These are phyloP conservation scores for Silene coronaria DNA, from an alignment of 179 eudicot genomes.

Conservation along the genomic window DNA sequence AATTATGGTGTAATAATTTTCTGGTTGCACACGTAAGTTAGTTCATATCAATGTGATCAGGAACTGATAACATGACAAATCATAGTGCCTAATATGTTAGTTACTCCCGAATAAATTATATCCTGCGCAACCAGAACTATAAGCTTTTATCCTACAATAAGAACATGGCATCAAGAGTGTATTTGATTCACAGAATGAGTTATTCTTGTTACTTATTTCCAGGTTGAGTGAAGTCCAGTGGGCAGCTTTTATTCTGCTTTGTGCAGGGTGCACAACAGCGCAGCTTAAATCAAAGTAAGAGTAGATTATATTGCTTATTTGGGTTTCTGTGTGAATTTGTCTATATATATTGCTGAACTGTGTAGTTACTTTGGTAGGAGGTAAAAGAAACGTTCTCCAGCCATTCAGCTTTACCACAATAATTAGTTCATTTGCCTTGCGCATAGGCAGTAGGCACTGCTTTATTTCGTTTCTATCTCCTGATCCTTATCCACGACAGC, in stretches of 20 bases:
- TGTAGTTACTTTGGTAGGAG: no score
- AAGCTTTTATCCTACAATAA: neutral
- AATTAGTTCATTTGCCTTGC: no score
- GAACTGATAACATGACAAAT: neutral
- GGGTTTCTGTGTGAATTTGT: no score
- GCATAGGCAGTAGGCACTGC: no score
- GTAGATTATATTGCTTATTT: neutral
- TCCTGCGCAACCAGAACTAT: neutral
- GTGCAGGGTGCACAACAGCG: slow-evolving; percentile 99
- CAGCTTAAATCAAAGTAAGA: slow-evolving; percentile 92
- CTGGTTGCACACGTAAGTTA: no score
- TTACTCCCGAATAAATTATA: neutral
- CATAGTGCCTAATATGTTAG: neutral
- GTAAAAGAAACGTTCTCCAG: no score
- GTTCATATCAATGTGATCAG: neutral
- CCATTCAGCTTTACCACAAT: no score
- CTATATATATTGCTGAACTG: no score
- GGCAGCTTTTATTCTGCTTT: slow-evolving; percentile 92
- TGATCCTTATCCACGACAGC: no score
- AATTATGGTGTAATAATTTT: neutral
- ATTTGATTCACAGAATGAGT: neutral
- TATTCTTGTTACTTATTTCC: slow-evolving; percentile 16
- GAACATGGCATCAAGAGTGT: neutral
- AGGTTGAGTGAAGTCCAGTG: slow-evolving; percentile 97
- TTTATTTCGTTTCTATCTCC: no score